phyloP scores from a whole-genome alignment of 352 stramenopile genomes.

The Saprolegnia parasitica region DNA sequence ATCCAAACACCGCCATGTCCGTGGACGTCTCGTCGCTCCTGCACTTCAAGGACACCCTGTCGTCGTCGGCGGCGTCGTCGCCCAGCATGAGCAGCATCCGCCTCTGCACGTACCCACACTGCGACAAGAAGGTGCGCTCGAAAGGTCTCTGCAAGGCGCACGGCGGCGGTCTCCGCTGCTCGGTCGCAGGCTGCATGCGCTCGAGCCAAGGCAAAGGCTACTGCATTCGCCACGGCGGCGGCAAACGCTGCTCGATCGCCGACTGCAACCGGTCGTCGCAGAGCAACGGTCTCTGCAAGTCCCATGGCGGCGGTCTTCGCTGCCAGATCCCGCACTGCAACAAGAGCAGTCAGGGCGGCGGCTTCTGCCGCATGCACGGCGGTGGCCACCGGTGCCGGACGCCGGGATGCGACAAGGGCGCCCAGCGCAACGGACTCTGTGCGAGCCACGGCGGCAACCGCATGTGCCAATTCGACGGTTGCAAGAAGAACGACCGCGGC shows the following conservation, averaged over 20 bases:
- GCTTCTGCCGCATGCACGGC: conserved; percentile 80
- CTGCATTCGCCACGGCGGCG: conserved; percentile 79
- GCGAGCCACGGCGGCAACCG: conserved; percentile 72
- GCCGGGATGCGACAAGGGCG: conserved; percentile 78
- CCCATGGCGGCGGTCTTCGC: conserved; percentile 72
- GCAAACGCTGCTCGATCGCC: conserved; percentile 68
- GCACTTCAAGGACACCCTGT: background rate
- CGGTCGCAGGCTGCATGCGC: conserved; percentile 75
- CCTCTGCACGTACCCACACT: conserved; percentile 74
- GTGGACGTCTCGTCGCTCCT: background rate
- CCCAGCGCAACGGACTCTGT: conserved; percentile 74
- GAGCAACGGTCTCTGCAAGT: conserved; percentile 82
- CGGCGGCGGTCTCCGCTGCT: conserved; percentile 68
- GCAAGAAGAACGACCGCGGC: conserved; percentile 83
- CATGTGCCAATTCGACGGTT: conserved; percentile 80
- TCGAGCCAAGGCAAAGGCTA: conserved; percentile 75
- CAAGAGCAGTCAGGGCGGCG: conserved; percentile 76
- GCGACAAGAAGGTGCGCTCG: conserved; percentile 78
- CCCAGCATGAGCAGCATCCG: background rate
- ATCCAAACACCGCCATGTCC: background rate
- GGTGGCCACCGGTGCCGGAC: conserved; percentile 79
- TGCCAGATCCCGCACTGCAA: conserved; percentile 70
- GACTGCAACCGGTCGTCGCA: conserved; percentile 73
- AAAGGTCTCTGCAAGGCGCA: conserved; percentile 83
- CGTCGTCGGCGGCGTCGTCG: background rate